Base-by-base conservation (phyloP, 1,284 basidiomycete species). In the Xerocomus nothofagi region DNA sequence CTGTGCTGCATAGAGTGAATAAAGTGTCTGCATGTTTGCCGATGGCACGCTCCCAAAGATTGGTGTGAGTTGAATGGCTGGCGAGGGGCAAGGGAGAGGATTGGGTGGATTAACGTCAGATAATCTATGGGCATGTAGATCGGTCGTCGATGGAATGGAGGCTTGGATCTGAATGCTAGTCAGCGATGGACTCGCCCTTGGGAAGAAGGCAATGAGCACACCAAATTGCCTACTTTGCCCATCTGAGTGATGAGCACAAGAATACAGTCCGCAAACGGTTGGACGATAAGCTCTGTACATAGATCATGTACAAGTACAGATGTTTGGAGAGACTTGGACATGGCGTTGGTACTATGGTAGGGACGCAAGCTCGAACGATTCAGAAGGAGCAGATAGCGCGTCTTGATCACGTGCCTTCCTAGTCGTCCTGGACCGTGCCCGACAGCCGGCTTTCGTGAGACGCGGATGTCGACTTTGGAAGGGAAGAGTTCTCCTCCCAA, bases 211-310 rank as follows among this genome's bases (percentile, higher is more conserved):
- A 39, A 50, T 23, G 29, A 32, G 71, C 73, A 63, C 64, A 94
- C 91, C 71, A 97, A 65, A 62, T 79, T 86, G 48, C 93, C 93
- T 12, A 95, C 84, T 79, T 92, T 93, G 26, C 89, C 90, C 46
- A 90, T 60, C 69, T 96, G 94, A 2, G 92, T 93, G 44, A 97
- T 76, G 24, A 95, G 73, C 17, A 96, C 82, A 18, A 97, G 71
- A 9, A 84, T 73, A 32, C 91, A 79, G 70, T 97, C 93, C 44
- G 81, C 80, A 65, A 84, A 96, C 0, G 74, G 72, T 60, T 95
- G 91, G 2, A 95, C 66, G 27, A 93, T 56, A 14, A 95, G 71
- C 51, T 94, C 86, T 1, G 91, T 96, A 6, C 68, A 68, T 17
- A 76, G 65, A 14, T 81, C 88, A 43, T 80, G 68, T 10, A 93